A percentile compares a stretch with the other conserved stretches of the same genome.
phyloP scores from a whole-genome alignment of 169 alveolate genomes.

The Cryptosporidium meleagridis region DNA sequence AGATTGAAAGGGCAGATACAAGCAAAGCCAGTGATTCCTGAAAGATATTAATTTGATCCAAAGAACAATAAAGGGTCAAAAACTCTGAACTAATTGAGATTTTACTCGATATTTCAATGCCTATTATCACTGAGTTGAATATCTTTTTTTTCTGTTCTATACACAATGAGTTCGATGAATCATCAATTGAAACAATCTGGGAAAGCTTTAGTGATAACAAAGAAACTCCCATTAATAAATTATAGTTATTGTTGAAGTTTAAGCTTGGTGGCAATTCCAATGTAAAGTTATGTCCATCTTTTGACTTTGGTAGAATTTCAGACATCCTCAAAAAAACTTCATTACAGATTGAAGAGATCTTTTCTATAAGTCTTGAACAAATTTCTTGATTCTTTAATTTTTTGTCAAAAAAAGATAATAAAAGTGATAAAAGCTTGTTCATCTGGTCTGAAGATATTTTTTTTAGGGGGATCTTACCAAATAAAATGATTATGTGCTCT shows the following conservation, averaged over 20 bases:
- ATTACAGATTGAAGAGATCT: background rate
- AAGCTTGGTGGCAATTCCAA: background rate
- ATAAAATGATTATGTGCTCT: background rate
- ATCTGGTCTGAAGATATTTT: background rate
- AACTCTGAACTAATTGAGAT: background rate
- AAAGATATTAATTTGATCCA: background rate
- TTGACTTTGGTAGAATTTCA: background rate
- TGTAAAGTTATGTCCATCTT: background rate
- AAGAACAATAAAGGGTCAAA: background rate
- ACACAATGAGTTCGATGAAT: background rate
- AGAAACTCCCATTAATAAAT: constrained; percentile 18
- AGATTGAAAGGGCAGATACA: background rate
- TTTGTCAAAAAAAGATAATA: background rate
- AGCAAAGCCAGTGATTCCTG: constrained; percentile 10
- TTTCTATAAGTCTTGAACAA: background rate
- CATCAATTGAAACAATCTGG: background rate
- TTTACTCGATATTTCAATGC: background rate
- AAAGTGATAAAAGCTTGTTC: background rate
- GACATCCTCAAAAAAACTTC: background rate
- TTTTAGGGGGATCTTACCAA: background rate
- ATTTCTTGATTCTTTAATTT: background rate
- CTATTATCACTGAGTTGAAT: background rate
- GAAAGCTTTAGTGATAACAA: background rate
- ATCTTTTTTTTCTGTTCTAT: background rate
- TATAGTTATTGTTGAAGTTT: background rate